These are phyloP conservation scores for Pseudodiploospora longispora DNA, from an alignment of 2,329 filamentous ascomycete genomes.

Conservation along the genomic window DNA sequence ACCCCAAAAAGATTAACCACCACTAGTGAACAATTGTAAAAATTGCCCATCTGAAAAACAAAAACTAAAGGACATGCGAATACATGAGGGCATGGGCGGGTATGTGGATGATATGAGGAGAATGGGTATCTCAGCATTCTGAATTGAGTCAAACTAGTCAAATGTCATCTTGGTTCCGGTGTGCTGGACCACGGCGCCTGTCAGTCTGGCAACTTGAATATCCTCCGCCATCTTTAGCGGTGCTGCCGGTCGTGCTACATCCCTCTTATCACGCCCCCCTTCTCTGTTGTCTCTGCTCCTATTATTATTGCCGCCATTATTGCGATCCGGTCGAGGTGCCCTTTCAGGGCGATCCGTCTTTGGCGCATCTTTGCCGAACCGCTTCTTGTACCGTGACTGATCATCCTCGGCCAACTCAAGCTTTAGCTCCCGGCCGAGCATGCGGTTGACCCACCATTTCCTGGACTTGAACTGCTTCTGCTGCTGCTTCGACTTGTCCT, in stretches of 20 bases:
- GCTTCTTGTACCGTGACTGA: constrained; percentile 83
- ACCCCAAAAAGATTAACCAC: no score
- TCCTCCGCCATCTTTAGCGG: constrained; percentile 37
- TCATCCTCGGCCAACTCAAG: constrained; percentile 93
- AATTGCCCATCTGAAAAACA: neutral
- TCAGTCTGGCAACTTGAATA: constrained; percentile 54
- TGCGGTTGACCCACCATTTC: constrained; percentile 79
- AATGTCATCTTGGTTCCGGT: constrained; percentile 79
- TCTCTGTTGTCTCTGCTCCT: constrained; percentile 22
- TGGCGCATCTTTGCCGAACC: constrained; percentile 68
- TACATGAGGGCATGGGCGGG: no score
- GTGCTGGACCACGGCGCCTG: constrained; percentile 68
- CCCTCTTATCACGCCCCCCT: constrained; percentile 21
- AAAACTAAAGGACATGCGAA: neutral
- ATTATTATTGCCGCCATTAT: constrained; percentile 19
- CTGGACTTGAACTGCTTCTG: constrained; percentile 49
- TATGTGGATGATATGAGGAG: neutral
- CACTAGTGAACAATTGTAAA: no score
- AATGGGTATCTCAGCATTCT: constrained; percentile 9
- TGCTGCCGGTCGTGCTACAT: constrained; percentile 24
- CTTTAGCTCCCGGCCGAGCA: constrained; percentile 72
- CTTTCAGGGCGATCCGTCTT: constrained; percentile 21
- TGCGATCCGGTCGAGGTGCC: constrained; percentile 9
- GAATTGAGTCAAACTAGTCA: constrained; percentile 40
- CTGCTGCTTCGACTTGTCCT: constrained; percentile 28